These are phyloP conservation scores for Rosellinia necatrix DNA, from an alignment of 2,329 filamentous ascomycete species.

Conservation along the genomic window DNA sequence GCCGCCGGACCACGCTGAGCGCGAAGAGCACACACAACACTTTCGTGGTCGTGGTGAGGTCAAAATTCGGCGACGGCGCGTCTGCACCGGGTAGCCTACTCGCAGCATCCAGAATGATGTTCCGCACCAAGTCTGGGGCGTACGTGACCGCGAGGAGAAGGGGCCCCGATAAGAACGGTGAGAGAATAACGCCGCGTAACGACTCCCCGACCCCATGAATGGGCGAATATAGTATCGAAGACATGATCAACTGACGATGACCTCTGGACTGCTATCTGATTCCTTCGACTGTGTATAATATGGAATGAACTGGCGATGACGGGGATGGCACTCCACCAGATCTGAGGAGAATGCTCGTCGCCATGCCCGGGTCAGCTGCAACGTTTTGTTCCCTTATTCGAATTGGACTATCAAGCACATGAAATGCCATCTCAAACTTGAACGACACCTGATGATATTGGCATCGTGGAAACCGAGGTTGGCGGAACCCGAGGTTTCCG, in stretches of 20 bases:
- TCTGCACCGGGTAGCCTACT: slow-evolving; percentile 1
- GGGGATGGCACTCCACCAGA: neutral
- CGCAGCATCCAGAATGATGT: slow-evolving; percentile 2
- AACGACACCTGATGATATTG: neutral
- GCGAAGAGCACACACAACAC: slow-evolving; percentile 20
- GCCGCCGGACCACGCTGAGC: slow-evolving; percentile 6
- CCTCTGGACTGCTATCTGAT: neutral
- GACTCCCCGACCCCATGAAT: neutral
- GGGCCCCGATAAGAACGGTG: slow-evolving; percentile 23
- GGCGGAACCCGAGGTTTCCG: no score
- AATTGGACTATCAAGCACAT: no score
- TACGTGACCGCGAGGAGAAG: slow-evolving; percentile 21
- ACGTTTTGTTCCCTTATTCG: no score
- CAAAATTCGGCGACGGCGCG: neutral
- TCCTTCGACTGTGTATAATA: neutral
- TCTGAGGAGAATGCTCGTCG: neutral
- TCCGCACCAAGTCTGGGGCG: slow-evolving; percentile 15
- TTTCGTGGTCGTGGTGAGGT: slow-evolving; percentile 3
- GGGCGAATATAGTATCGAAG: slow-evolving; percentile 15
- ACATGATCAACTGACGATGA: slow-evolving; percentile 8
- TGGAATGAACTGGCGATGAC: neutral
- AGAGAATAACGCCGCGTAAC: slow-evolving; percentile 12
- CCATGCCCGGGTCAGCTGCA: no score
- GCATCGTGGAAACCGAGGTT: no score
- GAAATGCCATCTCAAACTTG: no score